A percentile compares a stretch with the other conserved stretches of the same genome.
Evolutionary conservation across 2,329 filamentous ascomycete genomes (phyloP).

Genomic region (Plenodomus tracheiphilus): DNA sequence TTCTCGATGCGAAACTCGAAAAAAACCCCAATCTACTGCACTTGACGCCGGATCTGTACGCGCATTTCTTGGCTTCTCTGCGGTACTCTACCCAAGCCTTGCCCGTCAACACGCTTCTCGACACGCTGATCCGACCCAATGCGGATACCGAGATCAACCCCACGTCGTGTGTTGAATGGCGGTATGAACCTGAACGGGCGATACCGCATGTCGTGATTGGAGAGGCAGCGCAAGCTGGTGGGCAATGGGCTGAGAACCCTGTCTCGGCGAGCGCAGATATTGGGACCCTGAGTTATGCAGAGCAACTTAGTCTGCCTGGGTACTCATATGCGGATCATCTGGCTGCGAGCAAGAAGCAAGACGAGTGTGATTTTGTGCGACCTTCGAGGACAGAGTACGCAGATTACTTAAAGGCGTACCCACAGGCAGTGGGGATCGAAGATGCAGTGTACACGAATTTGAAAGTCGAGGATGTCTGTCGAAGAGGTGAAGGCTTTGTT

Average conservation of each 20-base stretch:
- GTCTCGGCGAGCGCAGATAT: conserved; percentile 59
- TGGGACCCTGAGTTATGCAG: conserved; percentile 63
- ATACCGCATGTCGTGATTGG: conserved; percentile 60
- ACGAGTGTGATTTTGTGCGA: conserved; percentile 55
- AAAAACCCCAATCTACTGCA: conserved; percentile 53
- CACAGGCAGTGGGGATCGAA: conserved; percentile 56
- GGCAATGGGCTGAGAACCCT: conserved; percentile 63
- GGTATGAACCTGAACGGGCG: conserved; percentile 53
- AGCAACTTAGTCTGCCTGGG: conserved; percentile 63
- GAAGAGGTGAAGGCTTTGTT: conserved; percentile 53
- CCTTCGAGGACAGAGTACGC: conserved; percentile 60
- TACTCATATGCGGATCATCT: conserved; percentile 62
- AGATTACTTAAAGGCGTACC: conserved; percentile 59
- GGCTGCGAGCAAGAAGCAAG: conserved; percentile 43
- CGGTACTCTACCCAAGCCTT: conserved; percentile 65
- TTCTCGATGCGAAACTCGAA: conserved; percentile 60
- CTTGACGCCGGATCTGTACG: conserved; percentile 55
- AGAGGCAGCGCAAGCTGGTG: conserved; percentile 55
- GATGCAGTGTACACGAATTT: conserved; percentile 51
- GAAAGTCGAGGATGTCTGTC: conserved; percentile 49
- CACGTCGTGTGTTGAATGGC: conserved; percentile 59
- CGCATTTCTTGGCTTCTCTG: conserved; percentile 62
- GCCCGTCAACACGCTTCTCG: conserved; percentile 62
- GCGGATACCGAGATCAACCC: conserved; percentile 60
- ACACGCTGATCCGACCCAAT: conserved; percentile 62